Evolutionary conservation across 139 green algal species (phyloP).

Genomic region (Chlamydomonas schloesseri): DNA sequence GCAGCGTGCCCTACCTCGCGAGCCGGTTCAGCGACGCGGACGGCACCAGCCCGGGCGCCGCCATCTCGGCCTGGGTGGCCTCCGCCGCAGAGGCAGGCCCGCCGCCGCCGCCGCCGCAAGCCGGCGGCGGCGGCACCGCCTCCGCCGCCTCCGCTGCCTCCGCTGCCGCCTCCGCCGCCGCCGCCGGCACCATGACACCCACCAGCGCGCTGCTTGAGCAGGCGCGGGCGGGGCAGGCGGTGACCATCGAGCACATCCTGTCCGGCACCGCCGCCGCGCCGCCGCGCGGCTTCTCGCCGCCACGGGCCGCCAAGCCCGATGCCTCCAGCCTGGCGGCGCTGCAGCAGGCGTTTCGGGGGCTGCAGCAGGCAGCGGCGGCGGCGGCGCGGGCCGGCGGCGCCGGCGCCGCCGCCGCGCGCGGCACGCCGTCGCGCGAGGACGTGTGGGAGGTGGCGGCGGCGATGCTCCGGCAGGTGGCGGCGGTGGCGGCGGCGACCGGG

Average conservation of each 20-base stretch:
- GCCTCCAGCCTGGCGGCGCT: background rate
- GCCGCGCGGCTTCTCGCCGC: too few relatives aligned
- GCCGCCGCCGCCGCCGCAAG: too few relatives aligned
- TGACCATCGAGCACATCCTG: conserved; percentile 23
- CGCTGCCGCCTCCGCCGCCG: too few relatives aligned
- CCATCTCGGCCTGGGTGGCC: too few relatives aligned
- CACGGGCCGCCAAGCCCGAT: too few relatives aligned
- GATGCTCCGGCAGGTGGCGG: background rate
- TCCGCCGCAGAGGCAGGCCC: too few relatives aligned
- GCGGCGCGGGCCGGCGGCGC: too few relatives aligned
- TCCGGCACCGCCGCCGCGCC: background rate
- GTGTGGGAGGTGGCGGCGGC: conserved; percentile 21
- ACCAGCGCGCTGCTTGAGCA: background rate
- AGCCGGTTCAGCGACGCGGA: background rate
- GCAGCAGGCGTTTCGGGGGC: conserved; percentile 26
- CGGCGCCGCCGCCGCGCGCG: background rate
- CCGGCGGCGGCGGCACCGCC: too few relatives aligned
- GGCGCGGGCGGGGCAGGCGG: background rate
- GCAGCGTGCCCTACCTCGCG: too few relatives aligned
- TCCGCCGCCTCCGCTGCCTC: too few relatives aligned
- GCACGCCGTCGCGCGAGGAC: conserved; percentile 11
- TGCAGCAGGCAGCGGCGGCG: background rate
- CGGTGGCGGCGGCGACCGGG: background rate
- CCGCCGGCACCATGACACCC: background rate
- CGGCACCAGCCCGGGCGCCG: background rate